phyloP scores from a whole-genome alignment of 495 filamentous ascomycete genomes.

The Gamarada debralockiae region DNA sequence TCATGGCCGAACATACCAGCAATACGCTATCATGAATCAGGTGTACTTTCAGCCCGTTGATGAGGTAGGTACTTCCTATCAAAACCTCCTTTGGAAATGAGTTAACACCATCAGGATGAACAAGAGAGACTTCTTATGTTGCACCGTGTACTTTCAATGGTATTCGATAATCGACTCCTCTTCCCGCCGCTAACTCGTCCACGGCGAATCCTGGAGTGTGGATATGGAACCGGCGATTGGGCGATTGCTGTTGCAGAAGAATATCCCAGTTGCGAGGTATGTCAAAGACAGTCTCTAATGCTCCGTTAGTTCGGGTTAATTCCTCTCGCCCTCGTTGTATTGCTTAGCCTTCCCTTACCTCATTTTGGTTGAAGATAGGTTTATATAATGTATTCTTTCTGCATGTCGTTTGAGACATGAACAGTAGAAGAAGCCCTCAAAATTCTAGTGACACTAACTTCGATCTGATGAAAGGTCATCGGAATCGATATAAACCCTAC shows the following conservation, averaged over 20 bases:
- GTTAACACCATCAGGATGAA: conserved; percentile 86
- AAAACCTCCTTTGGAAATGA: no score
- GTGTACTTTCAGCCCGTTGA: no score
- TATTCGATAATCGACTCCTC: conserved; percentile 75
- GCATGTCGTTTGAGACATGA: no score
- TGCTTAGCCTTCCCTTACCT: no score
- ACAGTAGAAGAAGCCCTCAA: no score
- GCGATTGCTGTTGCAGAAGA: conserved; percentile 58
- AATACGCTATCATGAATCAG: conserved; percentile 65
- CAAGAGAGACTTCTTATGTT: conserved; percentile 68
- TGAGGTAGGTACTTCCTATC: no score
- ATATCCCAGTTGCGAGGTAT: conserved; percentile 71
- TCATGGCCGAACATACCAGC: conserved; percentile 68
- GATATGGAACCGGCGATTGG: conserved; percentile 65
- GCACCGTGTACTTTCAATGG: conserved; percentile 62
- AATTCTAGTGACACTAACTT: no score
- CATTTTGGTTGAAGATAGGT: no score
- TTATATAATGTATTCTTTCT: no score
- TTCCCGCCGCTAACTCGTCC: conserved; percentile 70
- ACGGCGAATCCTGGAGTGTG: conserved; percentile 70
- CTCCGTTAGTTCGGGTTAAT: no score
- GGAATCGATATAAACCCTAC: conserved; percentile 79
- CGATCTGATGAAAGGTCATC: conserved; percentile 53
- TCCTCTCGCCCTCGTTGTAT: no score
- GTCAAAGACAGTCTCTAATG: no score